Evolutionary conservation across 2,329 filamentous ascomycete genomes (phyloP).

Genomic region (Fusarium subglutinans): DNA sequence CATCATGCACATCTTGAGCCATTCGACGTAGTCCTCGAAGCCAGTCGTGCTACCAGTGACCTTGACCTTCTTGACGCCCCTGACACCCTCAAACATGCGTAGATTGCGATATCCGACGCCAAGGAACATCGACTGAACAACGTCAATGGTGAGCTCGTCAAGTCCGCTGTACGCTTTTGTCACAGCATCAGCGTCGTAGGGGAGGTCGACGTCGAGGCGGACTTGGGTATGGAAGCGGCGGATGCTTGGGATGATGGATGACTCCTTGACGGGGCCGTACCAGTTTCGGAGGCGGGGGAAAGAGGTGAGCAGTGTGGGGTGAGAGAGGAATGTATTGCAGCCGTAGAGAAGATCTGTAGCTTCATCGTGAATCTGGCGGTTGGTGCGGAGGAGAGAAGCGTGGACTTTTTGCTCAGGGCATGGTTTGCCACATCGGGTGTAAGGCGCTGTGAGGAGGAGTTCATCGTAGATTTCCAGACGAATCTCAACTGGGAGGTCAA

Average conservation of each 20-base stretch:
- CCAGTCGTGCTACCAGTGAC: conserved; percentile 52
- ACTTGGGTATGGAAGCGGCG: conserved; percentile 52
- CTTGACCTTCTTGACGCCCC: conserved; percentile 50
- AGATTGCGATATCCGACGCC: conserved; percentile 51
- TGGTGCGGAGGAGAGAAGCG: conserved; percentile 53
- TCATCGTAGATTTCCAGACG: conserved; percentile 57
- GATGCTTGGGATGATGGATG: conserved; percentile 46
- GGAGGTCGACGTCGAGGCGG: conserved; percentile 53
- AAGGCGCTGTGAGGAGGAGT: conserved; percentile 52
- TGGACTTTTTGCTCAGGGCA: conserved; percentile 41
- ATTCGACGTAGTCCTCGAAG: conserved; percentile 54
- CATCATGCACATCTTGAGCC: conserved; percentile 53
- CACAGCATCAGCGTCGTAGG: conserved; percentile 45
- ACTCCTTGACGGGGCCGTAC: conserved; percentile 46
- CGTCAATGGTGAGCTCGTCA: conserved; percentile 53
- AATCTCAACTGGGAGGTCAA: conserved; percentile 56
- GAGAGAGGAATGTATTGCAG: conserved; percentile 55
- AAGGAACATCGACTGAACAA: conserved; percentile 52
- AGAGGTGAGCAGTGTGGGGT: conserved; percentile 51
- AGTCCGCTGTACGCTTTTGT: conserved; percentile 49
- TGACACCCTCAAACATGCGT: conserved; percentile 53
- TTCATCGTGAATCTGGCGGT: conserved; percentile 54
- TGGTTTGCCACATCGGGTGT: conserved; percentile 35
- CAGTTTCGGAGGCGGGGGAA: conserved; percentile 52
- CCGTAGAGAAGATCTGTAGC: conserved; percentile 54